Base-by-base conservation (phyloP, 2,329 filamentous ascomycete species). In the Spiromastix sp. region DNA sequence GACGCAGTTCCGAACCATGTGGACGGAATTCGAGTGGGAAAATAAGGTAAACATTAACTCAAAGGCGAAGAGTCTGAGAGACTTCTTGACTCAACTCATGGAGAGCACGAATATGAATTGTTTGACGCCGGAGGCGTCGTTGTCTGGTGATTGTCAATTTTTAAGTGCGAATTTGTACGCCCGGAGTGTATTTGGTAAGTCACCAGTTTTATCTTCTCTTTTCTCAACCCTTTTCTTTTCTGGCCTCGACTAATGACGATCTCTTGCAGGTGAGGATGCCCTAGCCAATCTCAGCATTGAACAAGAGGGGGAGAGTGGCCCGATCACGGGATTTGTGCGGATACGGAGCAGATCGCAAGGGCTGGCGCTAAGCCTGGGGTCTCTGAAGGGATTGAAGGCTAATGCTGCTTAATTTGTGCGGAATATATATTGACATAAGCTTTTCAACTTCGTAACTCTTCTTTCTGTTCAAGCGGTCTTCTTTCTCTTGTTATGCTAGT, bases 41-140 rank as follows among this genome's bases (percentile, higher is more conserved):
- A 98, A 98, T 68, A 98, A 98, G 74, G 89, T 98, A 61, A 98
- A 98, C 67, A 96, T 98, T 67, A 95, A 95, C 65, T 93, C 85
- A 45, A 96, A 95, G 71, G 85, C 85, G 47, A 93, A 89, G 68
- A 81, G 77, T 18, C 70, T 98, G 42, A 77, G 89, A 32, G 85
- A 93, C 13, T 98, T 98, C 75, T 67, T 98, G 45, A 81, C 85
- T 48, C 81, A 93, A 57, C 69, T 98, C 41, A 96, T 96, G 91
- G 85, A 86, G 42, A 89, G 83, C 59, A 98, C 91, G 36, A 96
- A 98, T 63, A 98, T 98, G 91, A 91, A 80, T 59, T 98, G 91
- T 60, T 66, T 98, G 52, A 98, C 91, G 5, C 91, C 91, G 3
- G 91, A 96, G 55, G 91, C 89, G 16, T 93, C 86, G 41, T 74